Evolutionary conservation across 305 asterid genomes (phyloP), one percentile per base, ranked within the genome.

Genomic region (Andrographis paniculata): DNA sequence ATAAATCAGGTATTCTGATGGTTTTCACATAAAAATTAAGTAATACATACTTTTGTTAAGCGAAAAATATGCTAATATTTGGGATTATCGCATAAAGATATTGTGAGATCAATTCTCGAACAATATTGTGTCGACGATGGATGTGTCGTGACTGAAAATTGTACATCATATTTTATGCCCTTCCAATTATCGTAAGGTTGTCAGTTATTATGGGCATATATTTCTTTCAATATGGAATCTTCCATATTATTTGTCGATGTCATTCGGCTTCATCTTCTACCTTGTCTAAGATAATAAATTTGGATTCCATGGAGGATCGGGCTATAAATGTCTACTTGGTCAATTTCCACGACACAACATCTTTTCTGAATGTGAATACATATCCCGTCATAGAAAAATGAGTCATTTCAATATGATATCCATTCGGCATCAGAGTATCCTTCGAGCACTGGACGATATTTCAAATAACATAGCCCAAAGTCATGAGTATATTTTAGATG

Each of bases 341-440:
- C 6, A 13, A 42, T 4, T 42, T 15, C 20, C 46, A 42, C 0
- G 46, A 42, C 1, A 42, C 17, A 16, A 18, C 46, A 16, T 22
- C 20, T 14, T 13, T 7, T 8, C 18, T 18, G 14, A 42, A 2
- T 3, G 20, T 42, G 17, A 42, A 42, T 16, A 42, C 20, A 2
- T 42, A 15, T 14, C 20, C 46, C 16, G 22, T 42, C 6, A 18
- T 31, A n/a, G 6, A 22, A 42, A 2, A 9, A 16, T 6, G 20
- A 42, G 21, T 42, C 46, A 16, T 13, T 42, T 8, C 6, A 16
- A 1, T 17, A 8, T 16, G 46, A n/a, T n/a, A 42, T 42, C 46
- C 20, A 43, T 14, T 19, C 20, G 12, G 48, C 52, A 46, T 46
- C 37, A 6, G 6, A 17, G 52, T 46, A 22, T 46, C 52, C 52